Base-by-base conservation (phyloP, 1,139 yeast genomes). In the Geotrichum europaeum region DNA sequence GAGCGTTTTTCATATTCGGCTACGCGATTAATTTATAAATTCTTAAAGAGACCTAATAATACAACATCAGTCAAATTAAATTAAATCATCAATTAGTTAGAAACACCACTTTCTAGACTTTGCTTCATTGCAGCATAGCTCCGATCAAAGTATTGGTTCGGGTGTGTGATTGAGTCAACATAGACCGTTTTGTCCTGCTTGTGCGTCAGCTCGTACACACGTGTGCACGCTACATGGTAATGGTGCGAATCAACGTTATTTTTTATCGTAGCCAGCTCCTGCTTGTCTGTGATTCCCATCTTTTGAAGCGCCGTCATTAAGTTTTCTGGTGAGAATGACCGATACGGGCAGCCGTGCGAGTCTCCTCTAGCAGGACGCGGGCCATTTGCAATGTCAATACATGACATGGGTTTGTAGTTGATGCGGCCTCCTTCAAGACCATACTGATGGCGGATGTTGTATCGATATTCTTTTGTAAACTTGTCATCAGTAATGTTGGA, bases 401-500 rank as follows among this genome's bases (percentile, higher is more conserved):
- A 94, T 69, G 86, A 88, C 86, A 87, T 83, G 0, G 98, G 96
- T 67, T 83, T 83, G 75, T 90, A 91, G 68, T 90, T 88, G 68
- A 84, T 87, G 64, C 97, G 78, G 15, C 87, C 87, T 67, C 99
- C 99, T 73, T 90, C 97, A 62, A 90, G 78, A 58, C 98, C 99
- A 72, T 94, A 94, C 65, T 81, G 82, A 73, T 95, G 98, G 63
- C 96, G 82, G 67, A 94, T 82, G 69, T 89, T 89, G 78, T 94
- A 94, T 62, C 83, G 79, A 76, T 94, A 92, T 69, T 92, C 96
- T 73, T 92, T 91, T 72, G 86, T 84, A 75, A 91, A 92, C 66
- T 84, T 84, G 63, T 91, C 97, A 60, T 83, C 75, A 1, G 86
- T 80, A 74, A 87, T 80, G 61, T 75, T 75, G 13, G 90, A 83